Percentiles rank a stretch among this genome's conserved stretches.
These are phyloP conservation scores for Penicillium oxalicum DNA, from an alignment of 2,329 filamentous ascomycete species.

Conservation along the genomic window DNA sequence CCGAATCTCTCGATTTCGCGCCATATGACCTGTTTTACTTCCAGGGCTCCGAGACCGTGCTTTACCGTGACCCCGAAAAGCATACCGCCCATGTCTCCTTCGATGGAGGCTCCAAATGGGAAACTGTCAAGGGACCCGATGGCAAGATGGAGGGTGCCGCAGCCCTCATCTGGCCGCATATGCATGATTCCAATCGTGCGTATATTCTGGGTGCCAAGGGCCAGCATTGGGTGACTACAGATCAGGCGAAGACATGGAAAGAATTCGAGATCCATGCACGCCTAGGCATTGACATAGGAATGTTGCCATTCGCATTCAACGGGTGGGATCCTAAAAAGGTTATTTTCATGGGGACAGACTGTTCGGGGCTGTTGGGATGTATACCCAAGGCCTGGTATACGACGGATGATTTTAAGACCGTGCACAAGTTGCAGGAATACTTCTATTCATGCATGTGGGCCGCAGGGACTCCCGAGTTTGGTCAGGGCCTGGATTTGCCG, in stretches of 20 bases:
- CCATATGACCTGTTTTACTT: slow-evolving; percentile 79
- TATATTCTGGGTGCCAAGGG: slow-evolving; percentile 66
- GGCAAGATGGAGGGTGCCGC: slow-evolving; percentile 47
- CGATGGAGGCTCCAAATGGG: slow-evolving; percentile 76
- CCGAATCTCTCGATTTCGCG: slow-evolving; percentile 59
- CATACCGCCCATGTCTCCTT: slow-evolving; percentile 68
- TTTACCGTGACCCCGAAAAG: slow-evolving; percentile 63
- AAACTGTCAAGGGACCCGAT: slow-evolving; percentile 55
- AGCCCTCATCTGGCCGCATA: slow-evolving; percentile 65
- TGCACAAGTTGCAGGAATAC: slow-evolving; percentile 59
- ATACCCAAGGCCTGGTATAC: slow-evolving; percentile 66
- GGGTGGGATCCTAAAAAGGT: slow-evolving; percentile 77
- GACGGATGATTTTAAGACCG: slow-evolving; percentile 70
- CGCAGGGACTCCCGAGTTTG: slow-evolving; percentile 66
- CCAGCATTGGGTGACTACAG: slow-evolving; percentile 74
- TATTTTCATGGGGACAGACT: slow-evolving; percentile 72
- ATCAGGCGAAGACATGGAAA: slow-evolving; percentile 76
- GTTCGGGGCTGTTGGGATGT: slow-evolving; percentile 55
- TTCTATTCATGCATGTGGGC: slow-evolving; percentile 84
- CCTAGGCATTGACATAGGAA: slow-evolving; percentile 47
- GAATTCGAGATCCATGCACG: slow-evolving; percentile 60
- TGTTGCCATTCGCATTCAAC: slow-evolving; percentile 65
- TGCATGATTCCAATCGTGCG: slow-evolving; percentile 70
- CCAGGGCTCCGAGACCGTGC: slow-evolving; percentile 73
- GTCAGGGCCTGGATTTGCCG: slow-evolving; percentile 47